These are phyloP conservation scores for Pharnaceum exiguum DNA, from an alignment of 148 eudicot species.

Conservation along the genomic window DNA sequence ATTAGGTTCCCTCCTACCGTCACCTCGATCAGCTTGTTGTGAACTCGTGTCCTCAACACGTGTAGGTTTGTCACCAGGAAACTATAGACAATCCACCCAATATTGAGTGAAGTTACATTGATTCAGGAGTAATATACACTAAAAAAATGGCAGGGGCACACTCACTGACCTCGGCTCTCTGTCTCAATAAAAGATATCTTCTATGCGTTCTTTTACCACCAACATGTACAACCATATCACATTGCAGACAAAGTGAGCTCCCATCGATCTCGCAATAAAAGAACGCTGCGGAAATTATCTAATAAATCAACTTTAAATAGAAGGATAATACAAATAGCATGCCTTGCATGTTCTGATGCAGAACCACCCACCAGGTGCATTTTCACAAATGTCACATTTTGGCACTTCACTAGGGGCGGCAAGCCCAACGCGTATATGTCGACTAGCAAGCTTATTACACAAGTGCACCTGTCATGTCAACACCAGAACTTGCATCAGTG, in stretches of 20 bases:
- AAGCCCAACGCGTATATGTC: constrained; percentile 87
- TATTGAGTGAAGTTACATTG: neutral
- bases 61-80: constrained; percentile 66
- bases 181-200: constrained; percentile 78
- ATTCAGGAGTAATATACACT: neutral
- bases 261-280: constrained; percentile 95
- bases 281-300: constrained; percentile 52
- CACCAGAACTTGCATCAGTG: neutral
- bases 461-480: constrained; percentile 60
- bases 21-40: constrained; percentile 38
- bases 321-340: constrained; percentile 2
- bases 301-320: constrained; percentile 15
- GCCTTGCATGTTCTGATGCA: neutral
- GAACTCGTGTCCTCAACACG: constrained; percentile 35
- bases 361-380: constrained; percentile 68
- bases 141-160: constrained; percentile 1
- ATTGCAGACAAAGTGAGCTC: constrained; percentile 94
- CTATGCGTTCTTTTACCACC: constrained; percentile 87
- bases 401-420: constrained; percentile 83
- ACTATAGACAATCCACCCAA: constrained; percentile 40
- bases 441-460: constrained; percentile 95
- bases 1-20: constrained; percentile 39
- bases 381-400: constrained; percentile 90
- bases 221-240: constrained; percentile 94
- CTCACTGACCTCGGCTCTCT: constrained; percentile 83